These are phyloP conservation scores for Rutidosis leptorrhynchoides DNA, from an alignment of 129 eudicot genomes.

Conservation along the genomic window DNA sequence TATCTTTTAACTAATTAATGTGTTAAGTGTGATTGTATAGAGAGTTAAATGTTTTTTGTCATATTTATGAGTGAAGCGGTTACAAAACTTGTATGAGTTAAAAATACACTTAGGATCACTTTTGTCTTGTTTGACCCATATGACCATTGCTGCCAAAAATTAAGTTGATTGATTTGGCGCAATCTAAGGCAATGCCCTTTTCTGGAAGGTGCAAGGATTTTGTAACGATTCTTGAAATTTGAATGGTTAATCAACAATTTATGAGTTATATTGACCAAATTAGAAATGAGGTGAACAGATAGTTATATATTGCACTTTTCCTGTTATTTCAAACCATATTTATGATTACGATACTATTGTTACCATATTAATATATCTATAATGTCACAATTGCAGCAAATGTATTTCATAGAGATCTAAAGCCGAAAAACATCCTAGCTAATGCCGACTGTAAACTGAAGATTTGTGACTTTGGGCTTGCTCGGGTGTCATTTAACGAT, in stretches of 20 bases:
- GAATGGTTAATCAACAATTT: not conserved
- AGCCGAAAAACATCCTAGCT: constrained; percentile 72
- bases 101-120: not conserved
- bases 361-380: not conserved
- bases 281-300: not conserved
- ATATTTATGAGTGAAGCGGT: not conserved
- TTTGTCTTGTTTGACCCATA: not conserved
- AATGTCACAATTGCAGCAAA: constrained; percentile 43
- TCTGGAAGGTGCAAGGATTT: too few species aligned
- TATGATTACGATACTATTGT: too few species aligned
- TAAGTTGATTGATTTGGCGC: too few species aligned
- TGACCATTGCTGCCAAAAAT: not conserved
- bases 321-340: not conserved
- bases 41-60: too few species aligned
- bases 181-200: too few species aligned
- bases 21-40: not conserved
- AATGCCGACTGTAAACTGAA: constrained; percentile 74
- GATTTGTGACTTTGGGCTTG: constrained; percentile 79
- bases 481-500: constrained; percentile 67
- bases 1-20: not conserved
- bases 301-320: not conserved
- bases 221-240: not conserved
- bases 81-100: not conserved
- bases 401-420: constrained; percentile 72
- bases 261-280: not conserved